These are phyloP conservation scores for Trematosphaeria pertusa DNA, from an alignment of 2,329 filamentous ascomycete genomes.

Conservation along the genomic window DNA sequence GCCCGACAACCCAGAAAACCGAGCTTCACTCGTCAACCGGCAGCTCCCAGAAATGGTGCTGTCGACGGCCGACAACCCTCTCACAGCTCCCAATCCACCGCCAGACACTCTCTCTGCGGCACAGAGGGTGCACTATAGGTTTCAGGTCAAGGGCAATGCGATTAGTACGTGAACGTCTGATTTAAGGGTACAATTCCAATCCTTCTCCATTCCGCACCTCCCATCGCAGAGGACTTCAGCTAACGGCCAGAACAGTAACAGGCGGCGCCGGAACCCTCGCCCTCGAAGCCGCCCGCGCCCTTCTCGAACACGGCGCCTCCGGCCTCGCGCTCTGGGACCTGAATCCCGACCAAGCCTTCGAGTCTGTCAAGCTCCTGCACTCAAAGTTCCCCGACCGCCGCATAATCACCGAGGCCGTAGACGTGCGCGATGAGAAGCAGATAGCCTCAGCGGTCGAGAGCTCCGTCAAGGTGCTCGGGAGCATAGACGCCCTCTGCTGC, in stretches of 20 bases:
- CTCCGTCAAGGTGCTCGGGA: slow-evolving; percentile 55
- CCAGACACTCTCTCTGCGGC: slow-evolving; percentile 51
- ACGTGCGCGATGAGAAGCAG: slow-evolving; percentile 64
- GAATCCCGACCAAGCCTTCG: slow-evolving; percentile 51
- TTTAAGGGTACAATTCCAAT: slow-evolving; percentile 19
- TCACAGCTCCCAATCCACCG: slow-evolving; percentile 52
- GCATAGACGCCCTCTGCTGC: slow-evolving; percentile 64
- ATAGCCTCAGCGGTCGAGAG: slow-evolving; percentile 51
- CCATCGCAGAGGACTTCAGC: too few relatives aligned
- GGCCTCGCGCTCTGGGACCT: slow-evolving; percentile 69
- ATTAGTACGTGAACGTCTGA: slow-evolving; percentile 53
- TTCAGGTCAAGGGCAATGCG: slow-evolving; percentile 61
- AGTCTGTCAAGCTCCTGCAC: slow-evolving; percentile 56
- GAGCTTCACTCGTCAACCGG: slow-evolving; percentile 53
- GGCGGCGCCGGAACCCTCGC: slow-evolving; percentile 72
- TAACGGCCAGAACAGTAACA: slow-evolving; percentile 63
- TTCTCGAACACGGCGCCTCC: slow-evolving; percentile 71
- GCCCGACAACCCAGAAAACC: slow-evolving; percentile 46
- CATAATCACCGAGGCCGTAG: slow-evolving; percentile 61
- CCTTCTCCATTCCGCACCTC: slow-evolving; percentile 1
- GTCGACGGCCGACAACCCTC: slow-evolving; percentile 54
- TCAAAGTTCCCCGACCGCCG: slow-evolving; percentile 61
- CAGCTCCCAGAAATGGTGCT: slow-evolving; percentile 59
- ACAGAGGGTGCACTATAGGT: slow-evolving; percentile 55
- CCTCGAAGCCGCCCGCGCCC: slow-evolving; percentile 63